Evolutionary conservation across 805 yeast species (phyloP).

Genomic region (Yamadazyma laniorum): DNA sequence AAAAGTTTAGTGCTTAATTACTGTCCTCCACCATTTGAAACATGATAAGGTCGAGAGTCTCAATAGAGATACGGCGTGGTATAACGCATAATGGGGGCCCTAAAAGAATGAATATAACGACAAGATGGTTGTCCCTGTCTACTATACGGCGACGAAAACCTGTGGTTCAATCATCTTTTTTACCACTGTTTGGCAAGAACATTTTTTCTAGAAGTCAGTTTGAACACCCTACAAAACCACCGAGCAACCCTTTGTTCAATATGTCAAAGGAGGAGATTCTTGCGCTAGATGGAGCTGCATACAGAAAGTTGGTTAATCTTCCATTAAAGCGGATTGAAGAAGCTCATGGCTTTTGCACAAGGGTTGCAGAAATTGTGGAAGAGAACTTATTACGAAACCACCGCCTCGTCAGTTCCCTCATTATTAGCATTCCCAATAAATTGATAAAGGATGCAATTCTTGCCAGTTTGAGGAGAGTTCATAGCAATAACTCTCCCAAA

Average conservation of each 20-base stretch:
- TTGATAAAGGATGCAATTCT: constrained; percentile 17
- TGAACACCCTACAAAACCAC: constrained; percentile 1
- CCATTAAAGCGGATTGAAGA: constrained; percentile 25
- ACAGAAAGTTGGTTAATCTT: constrained; percentile 24
- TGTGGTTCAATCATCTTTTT: neutral
- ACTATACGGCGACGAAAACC: too few relatives aligned
- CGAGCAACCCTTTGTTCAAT: constrained; percentile 30
- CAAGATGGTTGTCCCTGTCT: too few relatives aligned
- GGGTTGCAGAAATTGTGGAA: constrained; percentile 28
- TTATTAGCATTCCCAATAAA: constrained; percentile 20
- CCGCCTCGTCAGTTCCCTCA: constrained; percentile 18
- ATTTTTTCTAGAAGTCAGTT: constrained; percentile 11
- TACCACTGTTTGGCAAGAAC: constrained; percentile 12
- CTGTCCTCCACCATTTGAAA: too few relatives aligned
- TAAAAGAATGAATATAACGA: too few relatives aligned
- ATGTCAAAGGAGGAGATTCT: constrained; percentile 26
- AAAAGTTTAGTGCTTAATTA: too few relatives aligned
- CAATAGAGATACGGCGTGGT: too few relatives aligned
- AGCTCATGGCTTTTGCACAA: constrained; percentile 26
- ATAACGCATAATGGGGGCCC: too few relatives aligned
- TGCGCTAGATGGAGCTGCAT: constrained; percentile 21
- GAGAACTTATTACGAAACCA: constrained; percentile 30
- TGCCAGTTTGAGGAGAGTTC: constrained; percentile 6
- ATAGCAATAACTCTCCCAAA: constrained; percentile 11
- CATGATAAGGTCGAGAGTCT: too few relatives aligned